Percentiles rank a stretch among this genome's conserved stretches.
These are phyloP conservation scores for Kodamaea neixiangensis DNA, from an alignment of 805 yeast genomes.

Conservation along the genomic window DNA sequence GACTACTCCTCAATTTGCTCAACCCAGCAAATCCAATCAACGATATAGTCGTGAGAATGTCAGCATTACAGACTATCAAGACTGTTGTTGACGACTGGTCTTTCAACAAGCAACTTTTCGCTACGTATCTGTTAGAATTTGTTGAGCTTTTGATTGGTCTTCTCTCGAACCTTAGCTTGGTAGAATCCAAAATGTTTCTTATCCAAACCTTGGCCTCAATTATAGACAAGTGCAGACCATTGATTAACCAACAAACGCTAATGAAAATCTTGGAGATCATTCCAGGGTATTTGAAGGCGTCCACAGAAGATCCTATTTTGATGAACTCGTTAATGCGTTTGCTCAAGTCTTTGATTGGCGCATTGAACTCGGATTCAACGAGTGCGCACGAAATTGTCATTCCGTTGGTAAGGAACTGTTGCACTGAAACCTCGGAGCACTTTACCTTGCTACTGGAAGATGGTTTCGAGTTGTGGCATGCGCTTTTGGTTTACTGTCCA, in stretches of 20 bases:
- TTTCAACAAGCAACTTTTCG: constrained; percentile 66
- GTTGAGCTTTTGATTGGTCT: constrained; percentile 52
- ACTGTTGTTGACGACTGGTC: constrained; percentile 84
- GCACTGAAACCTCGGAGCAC: constrained; percentile 41
- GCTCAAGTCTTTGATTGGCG: constrained; percentile 54
- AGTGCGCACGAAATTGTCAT: constrained; percentile 55
- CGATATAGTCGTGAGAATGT: constrained; percentile 79
- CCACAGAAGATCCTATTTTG: constrained; percentile 36
- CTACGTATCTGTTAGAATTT: constrained; percentile 60
- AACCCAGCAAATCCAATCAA: constrained; percentile 40
- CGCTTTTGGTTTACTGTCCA: constrained; percentile 65
- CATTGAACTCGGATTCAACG: constrained; percentile 55
- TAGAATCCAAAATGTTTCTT: constrained; percentile 78
- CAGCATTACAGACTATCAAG: constrained; percentile 70
- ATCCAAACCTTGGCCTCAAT: constrained; percentile 67
- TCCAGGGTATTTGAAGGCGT: constrained; percentile 75
- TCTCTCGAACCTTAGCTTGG: constrained; percentile 50
- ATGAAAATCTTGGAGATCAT: constrained; percentile 53
- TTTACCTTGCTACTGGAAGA: constrained; percentile 74
- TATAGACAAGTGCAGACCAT: constrained; percentile 64
- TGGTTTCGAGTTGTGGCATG: constrained; percentile 83
- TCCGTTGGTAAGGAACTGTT: constrained; percentile 68
- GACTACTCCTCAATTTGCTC: constrained; percentile 11
- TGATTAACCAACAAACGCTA: constrained; percentile 53
- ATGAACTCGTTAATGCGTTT: constrained; percentile 49